These are phyloP conservation scores for Clarireedia paspali DNA, from an alignment of 2,329 filamentous ascomycete species.

Conservation along the genomic window DNA sequence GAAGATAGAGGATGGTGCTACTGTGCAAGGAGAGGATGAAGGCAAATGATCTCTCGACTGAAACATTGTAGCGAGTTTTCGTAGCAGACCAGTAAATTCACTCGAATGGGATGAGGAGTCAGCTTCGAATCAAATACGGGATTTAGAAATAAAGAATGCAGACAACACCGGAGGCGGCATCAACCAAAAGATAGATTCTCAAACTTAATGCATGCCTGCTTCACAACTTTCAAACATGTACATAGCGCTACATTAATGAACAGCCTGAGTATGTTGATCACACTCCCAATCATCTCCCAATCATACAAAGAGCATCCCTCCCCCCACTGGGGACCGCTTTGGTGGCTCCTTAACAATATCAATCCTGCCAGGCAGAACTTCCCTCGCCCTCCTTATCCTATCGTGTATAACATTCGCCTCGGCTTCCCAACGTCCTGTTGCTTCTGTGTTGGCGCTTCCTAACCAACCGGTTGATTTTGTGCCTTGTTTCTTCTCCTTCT, in stretches of 20 bases:
- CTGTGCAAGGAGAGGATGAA: not conserved
- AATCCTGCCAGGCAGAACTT: slow-evolving; percentile 9
- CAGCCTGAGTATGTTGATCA: too few species aligned
- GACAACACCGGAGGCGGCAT: too few species aligned
- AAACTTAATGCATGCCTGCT: too few species aligned
- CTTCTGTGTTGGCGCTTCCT: slow-evolving; percentile 19
- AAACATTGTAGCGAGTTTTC: not conserved
- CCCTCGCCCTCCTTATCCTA: slow-evolving; percentile 21
- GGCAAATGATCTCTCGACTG: not conserved
- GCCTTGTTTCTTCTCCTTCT: slow-evolving; percentile 20
- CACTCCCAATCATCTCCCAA: not conserved
- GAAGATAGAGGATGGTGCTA: not conserved
- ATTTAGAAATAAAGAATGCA: too few species aligned
- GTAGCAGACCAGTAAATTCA: not conserved
- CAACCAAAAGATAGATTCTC: too few species aligned
- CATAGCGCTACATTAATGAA: too few species aligned
- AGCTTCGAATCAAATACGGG: too few species aligned
- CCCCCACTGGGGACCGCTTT: not conserved
- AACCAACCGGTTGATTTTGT: slow-evolving; percentile 21
- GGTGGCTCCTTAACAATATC: not conserved
- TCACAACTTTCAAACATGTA: too few species aligned
- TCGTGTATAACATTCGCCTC: slow-evolving; percentile 29
- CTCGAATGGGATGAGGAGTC: too few species aligned
- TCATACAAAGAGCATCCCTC: not conserved
- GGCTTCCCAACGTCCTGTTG: slow-evolving; percentile 29